A percentile compares a stretch with the other conserved stretches of the same genome.
Conservation (phyloP, 2,329 filamentous ascomycete genomes). For the Aspergillus novoparasiticus region DNA sequence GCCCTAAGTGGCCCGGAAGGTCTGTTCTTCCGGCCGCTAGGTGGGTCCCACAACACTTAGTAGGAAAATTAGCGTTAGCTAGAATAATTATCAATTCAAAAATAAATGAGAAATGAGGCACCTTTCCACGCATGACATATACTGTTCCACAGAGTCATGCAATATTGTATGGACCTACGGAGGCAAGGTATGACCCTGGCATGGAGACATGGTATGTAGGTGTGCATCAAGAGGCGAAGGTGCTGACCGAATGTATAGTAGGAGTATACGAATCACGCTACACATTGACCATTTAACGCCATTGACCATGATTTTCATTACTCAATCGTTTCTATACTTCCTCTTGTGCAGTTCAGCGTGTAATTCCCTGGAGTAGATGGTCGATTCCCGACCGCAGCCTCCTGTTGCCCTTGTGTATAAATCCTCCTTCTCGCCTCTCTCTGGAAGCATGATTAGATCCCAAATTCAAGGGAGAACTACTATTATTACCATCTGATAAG, state of each 20-base stretch:
- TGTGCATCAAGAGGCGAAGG: not conserved
- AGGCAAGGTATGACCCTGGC: not conserved
- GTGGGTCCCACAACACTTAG: no score
- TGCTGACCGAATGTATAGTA: not conserved
- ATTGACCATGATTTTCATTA: not conserved
- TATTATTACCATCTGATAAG: not conserved
- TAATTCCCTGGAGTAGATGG: rapidly evolving
- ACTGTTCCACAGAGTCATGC: not conserved
- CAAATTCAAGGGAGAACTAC: not conserved
- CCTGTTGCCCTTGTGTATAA: not conserved
- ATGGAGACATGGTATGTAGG: not conserved
- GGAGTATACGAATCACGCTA: not conserved
- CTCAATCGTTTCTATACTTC: not conserved
- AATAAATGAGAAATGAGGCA: no score
- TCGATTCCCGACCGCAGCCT: not conserved
- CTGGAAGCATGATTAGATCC: no score
- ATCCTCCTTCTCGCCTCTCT: not conserved
- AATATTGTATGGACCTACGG: not conserved
- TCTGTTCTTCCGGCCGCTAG: no score
- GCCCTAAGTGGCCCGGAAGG: no score
- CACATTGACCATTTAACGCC: not conserved
- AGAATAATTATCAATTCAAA: no score
- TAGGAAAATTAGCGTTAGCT: no score
- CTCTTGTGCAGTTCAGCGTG: not conserved
- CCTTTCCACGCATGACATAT: not conserved